Evolutionary conservation across 2,329 filamentous ascomycete species (phyloP).

Genomic region (Pseudogymnoascus sp.): DNA sequence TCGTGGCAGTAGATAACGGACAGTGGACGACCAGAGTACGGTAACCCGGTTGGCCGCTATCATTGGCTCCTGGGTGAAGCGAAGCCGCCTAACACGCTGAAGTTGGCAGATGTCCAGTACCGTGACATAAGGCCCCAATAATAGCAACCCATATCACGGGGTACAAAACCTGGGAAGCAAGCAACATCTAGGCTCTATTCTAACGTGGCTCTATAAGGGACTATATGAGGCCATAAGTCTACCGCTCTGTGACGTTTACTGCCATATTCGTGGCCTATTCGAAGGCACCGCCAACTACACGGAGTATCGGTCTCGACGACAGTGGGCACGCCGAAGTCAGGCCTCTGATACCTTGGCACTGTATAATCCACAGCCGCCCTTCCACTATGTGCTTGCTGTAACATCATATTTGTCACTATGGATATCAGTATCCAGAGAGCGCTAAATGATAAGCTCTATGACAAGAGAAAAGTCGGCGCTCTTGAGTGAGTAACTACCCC

Average conservation of each 20-base stretch:
- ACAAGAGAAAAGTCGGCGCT: conserved; percentile 93
- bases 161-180: not conserved
- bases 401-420: conserved; percentile 44
- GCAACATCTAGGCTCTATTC: not conserved
- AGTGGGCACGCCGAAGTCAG: not conserved
- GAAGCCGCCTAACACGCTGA: conserved; percentile 1
- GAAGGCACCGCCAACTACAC: not conserved
- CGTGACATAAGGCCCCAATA: not conserved
- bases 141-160: not conserved
- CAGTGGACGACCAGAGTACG: not conserved
- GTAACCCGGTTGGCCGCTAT: not conserved
- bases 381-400: conserved; percentile 7
- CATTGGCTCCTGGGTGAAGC: not conserved
- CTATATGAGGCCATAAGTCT: not conserved
- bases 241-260: not conserved
- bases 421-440: conserved; percentile 82
- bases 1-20: not conserved
- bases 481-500: conserved; percentile 61
- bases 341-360: not conserved
- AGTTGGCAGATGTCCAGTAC: not conserved
- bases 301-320: not conserved
- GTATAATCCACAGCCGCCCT: not conserved
- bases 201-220: not conserved
- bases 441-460: conserved; percentile 96
- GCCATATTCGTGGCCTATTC: not conserved